phyloP scores from a whole-genome alignment of 352 stramenopile species.

The Phytophthora citricola region DNA sequence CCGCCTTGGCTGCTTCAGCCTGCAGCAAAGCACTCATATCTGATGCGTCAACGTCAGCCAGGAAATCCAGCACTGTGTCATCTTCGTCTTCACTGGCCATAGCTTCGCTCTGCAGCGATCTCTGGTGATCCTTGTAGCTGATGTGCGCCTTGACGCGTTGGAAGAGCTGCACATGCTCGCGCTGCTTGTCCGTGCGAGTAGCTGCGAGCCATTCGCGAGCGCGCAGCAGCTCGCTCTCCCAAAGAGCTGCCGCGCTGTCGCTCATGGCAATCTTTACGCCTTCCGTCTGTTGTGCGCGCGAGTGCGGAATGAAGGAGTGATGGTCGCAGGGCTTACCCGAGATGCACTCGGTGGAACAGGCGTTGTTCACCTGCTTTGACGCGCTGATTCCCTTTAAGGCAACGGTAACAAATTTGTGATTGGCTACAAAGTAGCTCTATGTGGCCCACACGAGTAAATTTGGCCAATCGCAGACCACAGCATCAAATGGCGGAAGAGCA shows the following conservation, averaged over 20 bases:
- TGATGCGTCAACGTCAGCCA: conserved; percentile 53
- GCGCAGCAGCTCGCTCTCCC: conserved; percentile 54
- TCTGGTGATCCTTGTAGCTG: conserved; percentile 48
- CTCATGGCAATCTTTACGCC: conserved; percentile 23
- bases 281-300: not conserved
- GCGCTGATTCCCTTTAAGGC: conserved; percentile 11
- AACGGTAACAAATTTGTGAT: conserved; percentile 6
- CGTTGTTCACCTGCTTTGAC: no score
- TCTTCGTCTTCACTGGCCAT: conserved; percentile 36
- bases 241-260: conserved; percentile 34
- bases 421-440: conserved; percentile 10
- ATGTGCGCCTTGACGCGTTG: conserved; percentile 48
- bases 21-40: conserved; percentile 65
- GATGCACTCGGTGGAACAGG: conserved; percentile 1
- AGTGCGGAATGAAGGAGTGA: conserved; percentile 31
- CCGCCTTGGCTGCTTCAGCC: conserved; percentile 32
- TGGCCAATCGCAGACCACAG: conserved; percentile 7
- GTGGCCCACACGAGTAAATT: not conserved
- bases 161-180: conserved; percentile 28
- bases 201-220: conserved; percentile 42
- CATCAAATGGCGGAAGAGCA: conserved; percentile 31
- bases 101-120: conserved; percentile 33
- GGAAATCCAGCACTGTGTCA: conserved; percentile 59
- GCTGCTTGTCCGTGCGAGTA: conserved; percentile 21
- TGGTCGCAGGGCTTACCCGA: conserved; percentile 5